A percentile compares a stretch with the other conserved stretches of the same genome.
phyloP scores from a whole-genome alignment of 2,329 filamentous ascomycete genomes.

The Fulvia fulva region DNA sequence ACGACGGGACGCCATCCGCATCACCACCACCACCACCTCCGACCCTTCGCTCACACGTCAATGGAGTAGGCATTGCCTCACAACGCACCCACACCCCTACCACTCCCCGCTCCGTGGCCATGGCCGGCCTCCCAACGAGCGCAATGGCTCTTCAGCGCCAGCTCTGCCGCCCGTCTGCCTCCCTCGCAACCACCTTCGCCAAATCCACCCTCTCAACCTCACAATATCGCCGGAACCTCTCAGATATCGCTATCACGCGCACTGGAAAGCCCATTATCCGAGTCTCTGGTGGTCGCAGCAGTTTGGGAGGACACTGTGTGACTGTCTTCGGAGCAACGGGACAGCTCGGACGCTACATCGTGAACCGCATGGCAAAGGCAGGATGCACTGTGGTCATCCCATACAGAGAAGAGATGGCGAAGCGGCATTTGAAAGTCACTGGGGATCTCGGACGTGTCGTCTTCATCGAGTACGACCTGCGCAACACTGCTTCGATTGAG shows the following conservation, averaged over 20 bases:
- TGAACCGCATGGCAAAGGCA: slow-evolving; percentile 86
- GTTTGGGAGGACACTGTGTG: slow-evolving; percentile 73
- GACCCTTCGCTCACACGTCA: not conserved
- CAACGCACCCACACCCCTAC: not conserved
- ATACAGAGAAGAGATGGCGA: slow-evolving; percentile 95
- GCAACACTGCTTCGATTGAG: slow-evolving; percentile 92
- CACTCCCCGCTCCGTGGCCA: slow-evolving; percentile 23
- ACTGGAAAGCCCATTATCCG: slow-evolving; percentile 95
- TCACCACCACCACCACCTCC: not conserved
- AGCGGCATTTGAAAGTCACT: slow-evolving; percentile 93
- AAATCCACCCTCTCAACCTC: slow-evolving; percentile 25
- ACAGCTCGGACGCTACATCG: slow-evolving; percentile 93
- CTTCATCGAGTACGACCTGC: slow-evolving; percentile 92
- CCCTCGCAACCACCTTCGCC: slow-evolving; percentile 25
- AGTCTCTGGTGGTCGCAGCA: slow-evolving; percentile 72
- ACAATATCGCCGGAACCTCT: slow-evolving; percentile 44
- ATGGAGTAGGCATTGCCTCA: slow-evolving; percentile 14
- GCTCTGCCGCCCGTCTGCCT: slow-evolving; percentile 30
- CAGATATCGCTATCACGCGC: slow-evolving; percentile 88
- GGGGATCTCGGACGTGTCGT: slow-evolving; percentile 87
- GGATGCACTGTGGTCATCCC: slow-evolving; percentile 93
- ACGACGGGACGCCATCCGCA: not conserved
- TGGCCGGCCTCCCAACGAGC: slow-evolving; percentile 30
- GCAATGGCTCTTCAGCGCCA: slow-evolving; percentile 33
- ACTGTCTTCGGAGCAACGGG: slow-evolving; percentile 98